phyloP scores from a whole-genome alignment of 2,329 filamentous ascomycete genomes.

The Penicillium sp. region DNA sequence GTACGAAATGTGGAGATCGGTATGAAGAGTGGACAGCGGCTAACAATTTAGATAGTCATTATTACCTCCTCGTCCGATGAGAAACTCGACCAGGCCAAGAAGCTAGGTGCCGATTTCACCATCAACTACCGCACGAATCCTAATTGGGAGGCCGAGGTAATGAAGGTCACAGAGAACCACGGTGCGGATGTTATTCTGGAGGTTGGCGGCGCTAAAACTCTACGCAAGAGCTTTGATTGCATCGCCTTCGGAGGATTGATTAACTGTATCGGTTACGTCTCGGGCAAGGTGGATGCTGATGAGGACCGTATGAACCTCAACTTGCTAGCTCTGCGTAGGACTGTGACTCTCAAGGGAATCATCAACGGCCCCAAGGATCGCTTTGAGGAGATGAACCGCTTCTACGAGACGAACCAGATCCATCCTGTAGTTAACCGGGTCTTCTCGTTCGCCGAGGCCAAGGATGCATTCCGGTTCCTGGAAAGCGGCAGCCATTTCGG shows the following conservation, averaged over 20 bases:
- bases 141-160: slow-evolving; percentile 47
- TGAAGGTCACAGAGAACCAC: slow-evolving; percentile 42
- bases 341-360: slow-evolving; percentile 56
- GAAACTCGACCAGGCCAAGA: slow-evolving; percentile 50
- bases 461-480: slow-evolving; percentile 53
- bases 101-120: slow-evolving; percentile 48
- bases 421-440: slow-evolving; percentile 52
- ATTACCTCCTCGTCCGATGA: slow-evolving; percentile 51
- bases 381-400: slow-evolving; percentile 41
- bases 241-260: slow-evolving; percentile 48
- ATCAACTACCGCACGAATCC: slow-evolving; percentile 51
- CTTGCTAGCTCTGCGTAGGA: slow-evolving; percentile 50
- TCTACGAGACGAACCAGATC: slow-evolving; percentile 35
- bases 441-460: slow-evolving; percentile 51
- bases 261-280: slow-evolving; percentile 48
- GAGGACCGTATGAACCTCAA: slow-evolving; percentile 59
- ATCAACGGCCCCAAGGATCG: slow-evolving; percentile 60
- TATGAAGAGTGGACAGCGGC: neutral
- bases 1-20: slow-evolving; percentile 16
- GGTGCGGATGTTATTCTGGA: slow-evolving; percentile 53
- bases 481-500: slow-evolving; percentile 53
- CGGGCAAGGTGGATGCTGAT: slow-evolving; percentile 53
- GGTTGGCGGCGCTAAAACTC: slow-evolving; percentile 49
- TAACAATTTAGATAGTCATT: slow-evolving; percentile 40
- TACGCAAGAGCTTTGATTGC: slow-evolving; percentile 48